Base-by-base conservation (phyloP, 345 rosid genomes). In the Syzygium aqueum region DNA sequence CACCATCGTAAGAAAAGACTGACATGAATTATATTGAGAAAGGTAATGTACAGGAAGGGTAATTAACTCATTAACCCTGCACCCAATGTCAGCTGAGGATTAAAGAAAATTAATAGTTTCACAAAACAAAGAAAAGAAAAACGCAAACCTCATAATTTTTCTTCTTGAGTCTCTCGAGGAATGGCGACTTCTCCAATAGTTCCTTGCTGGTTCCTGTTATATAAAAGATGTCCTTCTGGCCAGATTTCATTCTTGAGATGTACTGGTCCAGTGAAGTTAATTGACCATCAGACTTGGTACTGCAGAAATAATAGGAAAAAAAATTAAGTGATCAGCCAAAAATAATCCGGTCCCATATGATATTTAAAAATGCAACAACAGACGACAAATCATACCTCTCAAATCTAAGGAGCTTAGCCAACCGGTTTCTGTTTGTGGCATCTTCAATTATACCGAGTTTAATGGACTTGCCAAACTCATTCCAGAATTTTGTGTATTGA, bases 371-470 rank as follows among this genome's bases (percentile, higher is more conserved):
- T 40, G 51, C 25, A 50, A 56, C 53, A 21, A 11, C 53, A 77
- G 65, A 53, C 52, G 67, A 86, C 11, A 33, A 21, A 73, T 73
- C 82, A 78, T 93, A 96, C 99, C 93, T 97, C 93, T 96, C 99
- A 90, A 97, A 92, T 89, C 98, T 93, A 80, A 97, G 98, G 88
- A 96, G 98, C 88, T 96, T 96, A 2, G 99, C 96, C 93, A 97
- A 87, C 84, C 99, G 94, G 89, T 97, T 97, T 89, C 99, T 94
- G 93, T 97, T 97, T 33, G 97, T 88, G 54, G 99, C 98, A 89
- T 97, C 99, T 93, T 97, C 99, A 85, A 97, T 93, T 80, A 95
- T 96, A 50, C 99, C 99, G 59, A 96, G 98, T 92, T 97, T 97
- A 83, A 97, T 95, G 46, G 99, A 97, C 92, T 96, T 96, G 87